Conservation (phyloP, 345 rosid species). For the Euphorbia tirucalli region DNA sequence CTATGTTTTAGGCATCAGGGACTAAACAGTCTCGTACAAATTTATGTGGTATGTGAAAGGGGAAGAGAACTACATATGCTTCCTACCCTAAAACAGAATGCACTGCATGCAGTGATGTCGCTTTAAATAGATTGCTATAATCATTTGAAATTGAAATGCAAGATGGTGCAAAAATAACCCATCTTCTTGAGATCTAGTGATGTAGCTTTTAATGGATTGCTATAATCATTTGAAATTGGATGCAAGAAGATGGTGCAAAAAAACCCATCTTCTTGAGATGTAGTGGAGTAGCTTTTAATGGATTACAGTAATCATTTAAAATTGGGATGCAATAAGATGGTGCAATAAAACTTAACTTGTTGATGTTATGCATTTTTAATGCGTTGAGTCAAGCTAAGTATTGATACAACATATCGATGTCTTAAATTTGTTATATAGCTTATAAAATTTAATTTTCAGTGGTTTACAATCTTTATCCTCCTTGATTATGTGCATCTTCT, state of each 20-base stretch:
- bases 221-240: no score
- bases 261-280: no score
- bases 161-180: background rate
- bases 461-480: background rate
- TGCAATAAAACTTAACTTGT: no score
- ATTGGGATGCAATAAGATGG: no score
- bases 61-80: background rate
- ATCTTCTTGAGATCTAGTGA: background rate
- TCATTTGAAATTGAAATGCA: background rate
- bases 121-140: background rate
- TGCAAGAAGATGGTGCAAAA: no score
- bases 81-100: background rate
- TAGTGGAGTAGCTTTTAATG: no score
- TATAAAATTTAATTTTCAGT: background rate
- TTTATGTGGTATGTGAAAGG: background rate
- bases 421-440: background rate
- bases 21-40: background rate
- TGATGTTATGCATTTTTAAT: no score
- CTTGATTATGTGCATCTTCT: background rate
- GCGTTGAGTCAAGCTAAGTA: background rate
- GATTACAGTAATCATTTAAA: no score
- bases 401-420: background rate
- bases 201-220: no score
- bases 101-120: background rate
- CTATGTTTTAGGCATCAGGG: background rate